Conservation (phyloP, 2,329 filamentous ascomycete species). For the Zymoseptoria passerinii region DNA sequence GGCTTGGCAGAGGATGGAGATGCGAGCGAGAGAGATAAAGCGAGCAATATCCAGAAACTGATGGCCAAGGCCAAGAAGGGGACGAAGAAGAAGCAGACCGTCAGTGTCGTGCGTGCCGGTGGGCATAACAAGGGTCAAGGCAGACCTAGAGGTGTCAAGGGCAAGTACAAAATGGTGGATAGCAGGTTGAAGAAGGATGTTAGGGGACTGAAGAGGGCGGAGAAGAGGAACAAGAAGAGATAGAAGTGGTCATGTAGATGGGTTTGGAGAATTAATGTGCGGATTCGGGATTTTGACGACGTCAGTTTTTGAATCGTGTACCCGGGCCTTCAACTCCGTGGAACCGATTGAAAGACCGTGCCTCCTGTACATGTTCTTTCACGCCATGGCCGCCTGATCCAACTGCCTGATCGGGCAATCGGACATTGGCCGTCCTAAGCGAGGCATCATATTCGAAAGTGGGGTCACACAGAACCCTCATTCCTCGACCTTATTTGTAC, state of each 20-base stretch:
- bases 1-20: slow-evolving; percentile 67
- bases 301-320: neutral
- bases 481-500: neutral
- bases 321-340: neutral
- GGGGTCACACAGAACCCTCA: neutral
- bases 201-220: slow-evolving; percentile 70
- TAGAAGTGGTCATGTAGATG: slow-evolving; percentile 3
- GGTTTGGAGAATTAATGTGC: neutral
- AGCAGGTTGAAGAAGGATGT: slow-evolving; percentile 94
- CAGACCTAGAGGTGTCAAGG: slow-evolving; percentile 84
- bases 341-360: no score
- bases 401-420: neutral
- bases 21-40: slow-evolving; percentile 94
- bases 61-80: slow-evolving; percentile 64
- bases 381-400: neutral
- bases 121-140: slow-evolving; percentile 81
- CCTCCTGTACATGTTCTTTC: neutral
- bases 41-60: slow-evolving; percentile 69
- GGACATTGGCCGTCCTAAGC: neutral
- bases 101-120: slow-evolving; percentile 81
- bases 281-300: neutral
- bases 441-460: neutral
- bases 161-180: slow-evolving; percentile 96
- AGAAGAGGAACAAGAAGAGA: slow-evolving; percentile 50
- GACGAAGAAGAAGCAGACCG: slow-evolving; percentile 74